Evolutionary conservation across 805 yeast species (phyloP).

Genomic region (Ogataea nakhonphanomensis): DNA sequence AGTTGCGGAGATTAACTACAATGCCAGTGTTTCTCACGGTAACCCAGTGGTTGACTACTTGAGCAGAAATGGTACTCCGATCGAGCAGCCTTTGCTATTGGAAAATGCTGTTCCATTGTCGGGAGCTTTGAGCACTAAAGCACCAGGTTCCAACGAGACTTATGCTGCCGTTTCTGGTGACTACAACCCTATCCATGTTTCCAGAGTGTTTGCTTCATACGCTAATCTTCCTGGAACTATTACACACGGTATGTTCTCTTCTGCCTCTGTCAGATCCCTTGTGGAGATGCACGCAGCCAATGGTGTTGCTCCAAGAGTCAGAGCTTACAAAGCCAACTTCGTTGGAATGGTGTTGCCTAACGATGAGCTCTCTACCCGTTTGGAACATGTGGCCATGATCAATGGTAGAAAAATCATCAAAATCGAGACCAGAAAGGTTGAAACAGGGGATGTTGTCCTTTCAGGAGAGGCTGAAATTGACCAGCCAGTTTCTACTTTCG

Average conservation of each 20-base stretch:
- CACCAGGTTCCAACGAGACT: conserved; percentile 95
- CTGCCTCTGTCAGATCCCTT: conserved; percentile 90
- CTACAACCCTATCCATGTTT: conserved; percentile 96
- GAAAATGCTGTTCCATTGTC: conserved; percentile 88
- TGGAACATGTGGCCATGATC: conserved; percentile 98
- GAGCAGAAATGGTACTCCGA: conserved; percentile 84
- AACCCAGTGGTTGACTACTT: conserved; percentile 96
- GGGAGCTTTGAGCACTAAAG: conserved; percentile 60
- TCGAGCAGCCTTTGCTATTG: conserved; percentile 89
- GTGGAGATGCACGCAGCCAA: conserved; percentile 99
- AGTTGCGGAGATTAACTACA: conserved; percentile 80
- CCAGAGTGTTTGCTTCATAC: conserved; percentile 89
- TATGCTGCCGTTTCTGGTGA: conserved; percentile 98
- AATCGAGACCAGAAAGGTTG: conserved; percentile 82
- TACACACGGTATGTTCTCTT: conserved; percentile 98
- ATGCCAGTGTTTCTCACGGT: conserved; percentile 91
- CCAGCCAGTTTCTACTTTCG: conserved; percentile 94
- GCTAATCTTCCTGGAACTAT: conserved; percentile 96
- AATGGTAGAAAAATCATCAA: conserved; percentile 97
- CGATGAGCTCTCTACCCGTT: conserved; percentile 77
- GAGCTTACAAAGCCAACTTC: conserved; percentile 87
- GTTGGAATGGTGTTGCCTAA: conserved; percentile 98
- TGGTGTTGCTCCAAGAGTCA: conserved; percentile 91
- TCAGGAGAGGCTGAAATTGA: conserved; percentile 98
- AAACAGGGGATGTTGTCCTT: conserved; percentile 73